Conservation (phyloP, 495 filamentous ascomycete genomes). For the Haplographium delicatum region DNA sequence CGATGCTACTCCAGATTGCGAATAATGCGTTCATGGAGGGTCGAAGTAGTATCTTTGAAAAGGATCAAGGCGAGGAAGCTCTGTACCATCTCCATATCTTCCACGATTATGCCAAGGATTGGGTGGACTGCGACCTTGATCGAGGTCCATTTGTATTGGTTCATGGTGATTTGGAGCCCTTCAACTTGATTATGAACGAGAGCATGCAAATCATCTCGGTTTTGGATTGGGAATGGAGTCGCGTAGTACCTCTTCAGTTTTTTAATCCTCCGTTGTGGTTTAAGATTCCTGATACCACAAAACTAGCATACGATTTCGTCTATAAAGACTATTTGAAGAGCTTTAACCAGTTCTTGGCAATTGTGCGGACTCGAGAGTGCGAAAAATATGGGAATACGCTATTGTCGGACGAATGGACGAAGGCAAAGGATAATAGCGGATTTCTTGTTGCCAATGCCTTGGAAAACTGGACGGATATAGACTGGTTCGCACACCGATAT, state of each 20-base stretch:
- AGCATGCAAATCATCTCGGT: slow-evolving; percentile 27
- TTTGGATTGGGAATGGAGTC: slow-evolving; percentile 31
- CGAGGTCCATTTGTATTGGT: slow-evolving; percentile 26
- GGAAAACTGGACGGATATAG: slow-evolving; percentile 28
- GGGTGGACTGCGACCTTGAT: slow-evolving; percentile 24
- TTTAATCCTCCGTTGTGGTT: slow-evolving; percentile 29
- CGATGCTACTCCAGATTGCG: slow-evolving; percentile 24
- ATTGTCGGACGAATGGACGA: slow-evolving; percentile 23
- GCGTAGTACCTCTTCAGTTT: slow-evolving; percentile 26
- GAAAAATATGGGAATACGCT: slow-evolving; percentile 23
- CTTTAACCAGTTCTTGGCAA: slow-evolving; percentile 18
- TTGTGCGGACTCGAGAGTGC: slow-evolving; percentile 18
- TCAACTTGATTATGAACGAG: slow-evolving; percentile 27
- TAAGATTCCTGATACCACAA: slow-evolving; percentile 2
- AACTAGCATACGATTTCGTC: slow-evolving; percentile 3
- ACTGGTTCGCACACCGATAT: slow-evolving; percentile 24
- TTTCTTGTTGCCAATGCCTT: slow-evolving; percentile 25
- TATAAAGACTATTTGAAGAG: slow-evolving; percentile 5
- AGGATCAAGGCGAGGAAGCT: slow-evolving; percentile 15
- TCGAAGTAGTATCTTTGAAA: slow-evolving; percentile 8
- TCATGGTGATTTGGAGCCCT: slow-evolving; percentile 27
- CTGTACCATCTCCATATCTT: slow-evolving; percentile 15
- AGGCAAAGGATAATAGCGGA: slow-evolving; percentile 21
- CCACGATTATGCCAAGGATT: slow-evolving; percentile 13
- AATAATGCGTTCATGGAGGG: slow-evolving; percentile 20